Evolutionary conservation across 306 rosid genomes (phyloP), one percentile per base, ranked within the genome.

Genomic region (Begonia peltatifolia): DNA sequence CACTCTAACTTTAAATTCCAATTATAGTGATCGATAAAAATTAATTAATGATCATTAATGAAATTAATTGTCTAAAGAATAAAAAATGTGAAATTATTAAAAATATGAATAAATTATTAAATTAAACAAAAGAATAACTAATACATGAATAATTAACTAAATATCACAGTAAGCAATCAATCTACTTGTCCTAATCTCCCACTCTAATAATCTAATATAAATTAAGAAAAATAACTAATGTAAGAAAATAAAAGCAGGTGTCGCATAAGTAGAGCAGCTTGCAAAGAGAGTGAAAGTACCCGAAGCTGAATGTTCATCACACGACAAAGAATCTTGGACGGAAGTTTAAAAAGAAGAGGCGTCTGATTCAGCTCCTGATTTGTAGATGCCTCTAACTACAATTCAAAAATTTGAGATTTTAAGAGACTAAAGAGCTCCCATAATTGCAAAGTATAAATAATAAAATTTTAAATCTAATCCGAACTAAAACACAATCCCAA

Each of bases 341-440:
- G 75, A 61, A 90, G 95, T 47, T 83, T 79, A 73, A 85, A 75
- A 55, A 70, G 14, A 46, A 92, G 95, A 60, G 71, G 82, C 67
- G 63, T 78, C 76, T 90, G 95, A 75, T 76, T 80, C 54, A 80
- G 54, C 70, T 80, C 95, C 63, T 79, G 84, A 77, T 85, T 80
- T 41, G 97, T 76, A 1, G 97, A 90, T 7, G 87, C 95, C 63
- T 90, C 95, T 58, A 89, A 70, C 97, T 89, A 61, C 58, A 71
- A 63, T n/a, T 17, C 14, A 70, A 41, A 47, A 46, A 14, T 6
- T 17, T 22, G 14, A 53, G 47, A 47, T 41, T 60, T 14, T 17
- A 56, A 11, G 35, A 10, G 54, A 42, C 20, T 12, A 49, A 51
- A 50, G 18, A 63, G 14, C 41, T 20, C 60, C 42, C 54, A 38